Evolutionary conservation across 2,329 filamentous ascomycete species (phyloP).

Genomic region (Biscogniauxia mediterranea): DNA sequence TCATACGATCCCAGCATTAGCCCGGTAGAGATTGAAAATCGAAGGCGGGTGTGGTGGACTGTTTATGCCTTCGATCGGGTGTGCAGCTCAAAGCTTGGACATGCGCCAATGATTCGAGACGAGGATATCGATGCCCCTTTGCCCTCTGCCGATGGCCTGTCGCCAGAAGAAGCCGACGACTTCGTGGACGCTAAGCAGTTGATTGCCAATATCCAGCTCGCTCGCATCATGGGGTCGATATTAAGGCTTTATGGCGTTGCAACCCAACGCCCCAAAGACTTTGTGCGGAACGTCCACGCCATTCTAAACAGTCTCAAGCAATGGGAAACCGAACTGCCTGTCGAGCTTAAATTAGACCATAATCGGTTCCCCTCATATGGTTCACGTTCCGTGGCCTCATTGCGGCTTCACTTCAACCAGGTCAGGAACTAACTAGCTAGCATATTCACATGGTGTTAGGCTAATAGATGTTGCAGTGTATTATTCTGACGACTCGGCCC

Average conservation of each 20-base stretch:
- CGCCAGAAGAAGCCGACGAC: conserved; percentile 15
- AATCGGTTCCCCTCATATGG: conserved; percentile 15
- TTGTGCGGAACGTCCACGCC: conserved; percentile 26
- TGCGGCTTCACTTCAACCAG: conserved; percentile 22
- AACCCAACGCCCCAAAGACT: conserved; percentile 6
- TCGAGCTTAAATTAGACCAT: conserved; percentile 30
- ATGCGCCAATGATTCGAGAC: conserved; percentile 41
- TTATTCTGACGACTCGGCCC: conserved; percentile 21
- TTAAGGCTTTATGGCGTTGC: conserved; percentile 15
- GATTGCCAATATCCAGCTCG: conserved; percentile 34
- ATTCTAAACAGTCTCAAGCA: conserved; percentile 35
- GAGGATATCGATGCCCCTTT: conserved; percentile 40
- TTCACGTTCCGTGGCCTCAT: conserved; percentile 17
- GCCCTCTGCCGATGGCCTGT: conserved; percentile 27
- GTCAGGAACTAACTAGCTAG: background rate
- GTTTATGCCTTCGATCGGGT: conserved; percentile 37
- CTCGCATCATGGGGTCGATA: conserved; percentile 24
- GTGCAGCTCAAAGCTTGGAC: conserved; percentile 43
- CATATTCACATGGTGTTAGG: background rate
- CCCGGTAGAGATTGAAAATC: conserved; percentile 28
- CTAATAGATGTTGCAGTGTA: conserved; percentile 7
- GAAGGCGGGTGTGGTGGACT: conserved; percentile 35
- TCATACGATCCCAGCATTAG: conserved; percentile 32
- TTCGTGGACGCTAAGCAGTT: conserved; percentile 19
- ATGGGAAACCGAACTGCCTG: conserved; percentile 36